phyloP scores from a whole-genome alignment of 306 rosid genomes.

The Casuarina equisetifolia region DNA sequence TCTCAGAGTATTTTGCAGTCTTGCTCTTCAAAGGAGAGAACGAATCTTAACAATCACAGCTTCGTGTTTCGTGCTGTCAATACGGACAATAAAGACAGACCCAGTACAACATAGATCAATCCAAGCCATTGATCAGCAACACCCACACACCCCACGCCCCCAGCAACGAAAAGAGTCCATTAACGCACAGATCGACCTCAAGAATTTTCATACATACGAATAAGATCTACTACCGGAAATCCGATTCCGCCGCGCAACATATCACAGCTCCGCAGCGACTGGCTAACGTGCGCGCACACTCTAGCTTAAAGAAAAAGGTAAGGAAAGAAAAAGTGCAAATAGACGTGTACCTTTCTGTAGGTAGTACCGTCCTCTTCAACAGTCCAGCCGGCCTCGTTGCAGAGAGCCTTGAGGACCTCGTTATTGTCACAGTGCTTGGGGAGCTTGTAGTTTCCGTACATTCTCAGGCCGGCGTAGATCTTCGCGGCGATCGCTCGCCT shows the following conservation, averaged over 20 bases:
- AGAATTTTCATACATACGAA: background rate
- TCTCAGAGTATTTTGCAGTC: constrained; percentile 18
- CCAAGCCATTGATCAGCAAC: background rate
- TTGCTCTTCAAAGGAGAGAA: constrained; percentile 11
- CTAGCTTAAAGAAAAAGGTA: background rate
- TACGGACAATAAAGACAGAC: constrained; percentile 2
- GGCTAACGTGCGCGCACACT: background rate
- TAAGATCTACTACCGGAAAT: background rate
- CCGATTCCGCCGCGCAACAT: background rate
- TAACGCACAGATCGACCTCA: background rate
- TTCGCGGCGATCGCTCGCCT: constrained; percentile 68
- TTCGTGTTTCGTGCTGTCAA: constrained; percentile 21
- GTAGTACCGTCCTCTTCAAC: constrained; percentile 71
- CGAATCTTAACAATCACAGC: constrained; percentile 24
- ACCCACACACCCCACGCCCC: background rate
- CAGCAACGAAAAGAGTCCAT: background rate
- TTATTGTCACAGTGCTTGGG: constrained; percentile 74
- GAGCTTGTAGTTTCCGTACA: constrained; percentile 62
- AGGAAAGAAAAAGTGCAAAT: background rate
- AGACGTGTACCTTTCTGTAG: constrained; percentile 49
- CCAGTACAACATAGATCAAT: constrained; percentile 3
- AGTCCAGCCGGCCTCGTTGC: constrained; percentile 66
- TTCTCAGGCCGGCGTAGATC: constrained; percentile 59
- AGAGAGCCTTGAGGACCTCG: constrained; percentile 69
- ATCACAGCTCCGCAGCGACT: background rate